These are phyloP conservation scores for Naegleria fowleri DNA, from an alignment of 208 protist genomes.

Conservation along the genomic window DNA sequence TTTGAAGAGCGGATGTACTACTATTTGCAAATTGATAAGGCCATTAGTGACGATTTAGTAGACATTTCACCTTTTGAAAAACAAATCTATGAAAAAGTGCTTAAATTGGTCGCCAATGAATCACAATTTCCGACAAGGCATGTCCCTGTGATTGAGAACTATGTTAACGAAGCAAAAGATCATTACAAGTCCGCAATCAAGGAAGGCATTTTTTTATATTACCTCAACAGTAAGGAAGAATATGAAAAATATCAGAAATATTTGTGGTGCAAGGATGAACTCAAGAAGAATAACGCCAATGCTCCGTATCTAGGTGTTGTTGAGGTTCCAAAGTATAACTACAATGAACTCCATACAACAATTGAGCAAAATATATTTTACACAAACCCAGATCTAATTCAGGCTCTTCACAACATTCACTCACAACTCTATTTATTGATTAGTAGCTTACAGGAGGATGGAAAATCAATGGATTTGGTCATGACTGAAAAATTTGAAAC, in stretches of 20 bases:
- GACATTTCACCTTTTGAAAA: not conserved
- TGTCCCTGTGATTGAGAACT: not conserved
- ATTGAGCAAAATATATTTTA: constrained; percentile 20
- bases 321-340: not conserved
- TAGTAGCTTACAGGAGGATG: not conserved
- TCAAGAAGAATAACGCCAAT: not conserved
- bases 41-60: not conserved
- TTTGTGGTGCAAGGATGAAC: not conserved
- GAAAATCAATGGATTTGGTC: not conserved
- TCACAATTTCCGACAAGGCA: not conserved
- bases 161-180: not conserved
- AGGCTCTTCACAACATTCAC: not conserved
- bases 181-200: not conserved
- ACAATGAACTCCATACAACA: not conserved
- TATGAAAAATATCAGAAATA: not conserved
- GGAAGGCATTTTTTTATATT: not conserved
- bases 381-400: not conserved
- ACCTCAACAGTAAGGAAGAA: not conserved
- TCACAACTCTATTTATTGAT: not conserved
- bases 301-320: constrained; percentile 2
- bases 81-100: not conserved
- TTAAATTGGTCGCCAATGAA: not conserved
- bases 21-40: constrained; percentile 15
- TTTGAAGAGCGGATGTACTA: not conserved
- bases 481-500: not conserved